phyloP scores from a whole-genome alignment of 2,329 filamentous ascomycete genomes.

The Neobulgaria alba region DNA sequence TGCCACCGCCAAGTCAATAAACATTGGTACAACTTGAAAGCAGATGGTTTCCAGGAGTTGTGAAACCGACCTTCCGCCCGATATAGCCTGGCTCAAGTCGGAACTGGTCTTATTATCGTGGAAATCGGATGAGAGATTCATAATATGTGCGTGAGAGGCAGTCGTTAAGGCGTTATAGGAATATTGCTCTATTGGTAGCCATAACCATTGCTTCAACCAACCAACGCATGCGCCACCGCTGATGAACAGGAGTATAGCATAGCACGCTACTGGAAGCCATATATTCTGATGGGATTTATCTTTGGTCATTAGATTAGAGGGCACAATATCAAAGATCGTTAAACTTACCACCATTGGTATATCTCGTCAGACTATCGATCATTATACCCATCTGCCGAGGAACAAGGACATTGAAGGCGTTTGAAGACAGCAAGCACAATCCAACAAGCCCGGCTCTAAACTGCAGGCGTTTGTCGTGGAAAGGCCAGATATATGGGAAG shows the following conservation, averaged over 20 bases:
- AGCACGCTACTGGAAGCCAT: constrained; percentile 44
- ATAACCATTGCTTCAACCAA: constrained; percentile 41
- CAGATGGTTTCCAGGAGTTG: constrained; percentile 50
- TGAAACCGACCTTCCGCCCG: constrained; percentile 52
- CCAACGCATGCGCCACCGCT: constrained; percentile 42
- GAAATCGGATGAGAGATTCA: constrained; percentile 63
- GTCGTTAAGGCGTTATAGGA: constrained; percentile 49
- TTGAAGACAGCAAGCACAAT: constrained; percentile 59
- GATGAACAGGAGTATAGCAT: constrained; percentile 40
- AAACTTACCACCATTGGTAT: constrained; percentile 23
- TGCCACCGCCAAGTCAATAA: constrained; percentile 53
- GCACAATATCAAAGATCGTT: too few species aligned
- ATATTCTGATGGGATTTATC: constrained; percentile 33
- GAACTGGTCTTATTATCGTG: constrained; percentile 58
- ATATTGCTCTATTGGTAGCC: constrained; percentile 47
- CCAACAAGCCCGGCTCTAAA: constrained; percentile 58
- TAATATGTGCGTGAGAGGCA: constrained; percentile 57
- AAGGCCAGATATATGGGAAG: constrained; percentile 72
- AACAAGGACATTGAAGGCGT: constrained; percentile 66
- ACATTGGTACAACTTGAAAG: constrained; percentile 52
- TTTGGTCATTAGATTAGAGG: too few species aligned
- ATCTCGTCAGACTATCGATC: constrained; percentile 56
- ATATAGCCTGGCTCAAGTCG: constrained; percentile 55
- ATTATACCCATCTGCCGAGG: constrained; percentile 78
- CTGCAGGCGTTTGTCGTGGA: constrained; percentile 56